Percentiles rank a stretch among this genome's conserved stretches.
These are phyloP conservation scores for Dioszegia crocea DNA, from an alignment of 768 basidiomycete species.

Conservation along the genomic window DNA sequence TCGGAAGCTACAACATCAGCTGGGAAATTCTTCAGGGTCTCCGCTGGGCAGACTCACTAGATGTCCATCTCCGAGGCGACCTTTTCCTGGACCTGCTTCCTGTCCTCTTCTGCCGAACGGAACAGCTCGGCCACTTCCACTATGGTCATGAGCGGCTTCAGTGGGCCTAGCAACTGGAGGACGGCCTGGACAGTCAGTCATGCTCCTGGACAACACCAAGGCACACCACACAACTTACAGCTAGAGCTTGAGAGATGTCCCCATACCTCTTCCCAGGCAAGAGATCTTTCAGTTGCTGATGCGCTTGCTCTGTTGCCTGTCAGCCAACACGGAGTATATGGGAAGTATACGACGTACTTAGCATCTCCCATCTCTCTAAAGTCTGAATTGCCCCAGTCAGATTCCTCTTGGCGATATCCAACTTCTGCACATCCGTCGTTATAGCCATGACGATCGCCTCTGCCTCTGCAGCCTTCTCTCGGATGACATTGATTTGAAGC, in stretches of 20 bases:
- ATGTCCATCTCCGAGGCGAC: conserved; percentile 87
- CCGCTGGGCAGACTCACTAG: conserved; percentile 60
- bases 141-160: conserved; percentile 74
- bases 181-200: conserved; percentile 60
- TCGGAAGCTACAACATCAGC: conserved; percentile 60
- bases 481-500: conserved; percentile 90
- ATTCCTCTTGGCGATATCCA: conserved; percentile 91
- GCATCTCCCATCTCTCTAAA: conserved; percentile 85
- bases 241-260: conserved; percentile 77
- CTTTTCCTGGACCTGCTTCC: conserved; percentile 72
- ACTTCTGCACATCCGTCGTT: conserved; percentile 90
- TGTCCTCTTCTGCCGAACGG: conserved; percentile 73
- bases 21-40: neutral
- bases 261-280: conserved; percentile 72
- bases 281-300: conserved; percentile 73
- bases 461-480: conserved; percentile 94
- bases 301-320: conserved; percentile 63
- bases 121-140: conserved; percentile 72
- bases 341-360: conserved; percentile 59
- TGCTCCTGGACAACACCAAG: neutral
- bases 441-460: conserved; percentile 93
- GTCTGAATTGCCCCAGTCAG: conserved; percentile 83
- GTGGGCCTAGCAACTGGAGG: conserved; percentile 73
- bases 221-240: conserved; percentile 56
- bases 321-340: neutral